Conservation (phyloP, 768 basidiomycete species). For the Lactarius hengduanensis region DNA sequence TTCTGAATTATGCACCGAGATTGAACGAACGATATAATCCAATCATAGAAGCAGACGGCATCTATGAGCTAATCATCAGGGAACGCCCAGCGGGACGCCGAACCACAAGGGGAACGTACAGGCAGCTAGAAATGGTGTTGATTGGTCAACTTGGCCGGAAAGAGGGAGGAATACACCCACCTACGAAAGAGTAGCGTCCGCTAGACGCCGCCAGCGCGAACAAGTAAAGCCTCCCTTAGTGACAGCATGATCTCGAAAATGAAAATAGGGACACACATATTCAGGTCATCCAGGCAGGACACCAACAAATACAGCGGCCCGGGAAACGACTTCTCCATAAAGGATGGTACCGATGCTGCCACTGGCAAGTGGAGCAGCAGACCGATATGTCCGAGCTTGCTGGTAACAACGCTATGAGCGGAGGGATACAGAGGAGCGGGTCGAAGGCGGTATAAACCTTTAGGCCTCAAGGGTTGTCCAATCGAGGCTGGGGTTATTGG, state of each 20-base stretch:
- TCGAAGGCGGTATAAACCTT: neutral
- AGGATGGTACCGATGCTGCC: neutral
- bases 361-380: neutral
- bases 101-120: slow-evolving; percentile 11
- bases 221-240: neutral
- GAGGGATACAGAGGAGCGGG: neutral
- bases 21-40: slow-evolving; percentile 27
- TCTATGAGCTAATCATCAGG: slow-evolving; percentile 10
- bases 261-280: neutral
- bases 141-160: neutral
- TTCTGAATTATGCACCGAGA: neutral
- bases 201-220: neutral
- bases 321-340: neutral
- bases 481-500: neutral
- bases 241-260: neutral
- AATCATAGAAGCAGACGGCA: slow-evolving; percentile 27
- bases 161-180: neutral
- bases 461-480: neutral
- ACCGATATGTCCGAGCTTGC: neutral
- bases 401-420: neutral
- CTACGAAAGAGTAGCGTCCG: slow-evolving; percentile 15
- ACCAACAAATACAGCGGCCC: neutral
- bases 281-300: neutral
- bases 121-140: slow-evolving; percentile 7
- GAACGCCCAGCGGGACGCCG: neutral